Percentiles rank a stretch among this genome's conserved stretches.
phyloP scores from a whole-genome alignment of 1,284 basidiomycete genomes.

The Mycena citricolor region DNA sequence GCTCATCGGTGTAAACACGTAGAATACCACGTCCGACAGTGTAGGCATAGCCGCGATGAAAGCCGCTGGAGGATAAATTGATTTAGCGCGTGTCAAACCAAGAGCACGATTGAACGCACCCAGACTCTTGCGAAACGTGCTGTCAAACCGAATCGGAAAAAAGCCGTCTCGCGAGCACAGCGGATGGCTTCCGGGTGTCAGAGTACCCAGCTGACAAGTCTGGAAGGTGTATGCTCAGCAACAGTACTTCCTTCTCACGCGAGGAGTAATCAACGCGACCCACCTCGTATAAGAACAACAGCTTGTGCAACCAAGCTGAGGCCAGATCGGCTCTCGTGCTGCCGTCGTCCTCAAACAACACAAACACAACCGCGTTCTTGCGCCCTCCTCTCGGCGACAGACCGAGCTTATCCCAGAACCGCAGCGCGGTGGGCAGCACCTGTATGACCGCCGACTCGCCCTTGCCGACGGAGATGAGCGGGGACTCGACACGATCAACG shows the following conservation, averaged over 20 bases:
- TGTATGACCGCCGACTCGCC: conserved; percentile 63
- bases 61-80: conserved; percentile 37
- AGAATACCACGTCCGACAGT: conserved; percentile 54
- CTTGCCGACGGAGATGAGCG: conserved; percentile 62
- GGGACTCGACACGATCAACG: conserved; percentile 42
- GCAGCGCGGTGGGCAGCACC: conserved; percentile 61
- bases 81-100: not conserved
- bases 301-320: conserved; percentile 55
- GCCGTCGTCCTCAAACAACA: conserved; percentile 63
- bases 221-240: conserved; percentile 35
- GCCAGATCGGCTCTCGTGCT: conserved; percentile 45
- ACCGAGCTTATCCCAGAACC: conserved; percentile 83
- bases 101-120: conserved; percentile 36
- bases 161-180: conserved; percentile 53
- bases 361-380: conserved; percentile 68
- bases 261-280: conserved; percentile 25
- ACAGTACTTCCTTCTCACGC: conserved; percentile 2
- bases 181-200: conserved; percentile 49
- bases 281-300: conserved; percentile 60
- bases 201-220: conserved; percentile 60
- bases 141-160: conserved; percentile 60
- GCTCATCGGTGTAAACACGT: conserved; percentile 61
- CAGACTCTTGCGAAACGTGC: conserved; percentile 61
- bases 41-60: conserved; percentile 49
- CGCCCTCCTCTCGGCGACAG: conserved; percentile 65